Percentiles rank a stretch among this genome's conserved stretches.
These are phyloP conservation scores for Cenchrus americanus DNA, from an alignment of 176 grass and related monocot species.

Conservation along the genomic window DNA sequence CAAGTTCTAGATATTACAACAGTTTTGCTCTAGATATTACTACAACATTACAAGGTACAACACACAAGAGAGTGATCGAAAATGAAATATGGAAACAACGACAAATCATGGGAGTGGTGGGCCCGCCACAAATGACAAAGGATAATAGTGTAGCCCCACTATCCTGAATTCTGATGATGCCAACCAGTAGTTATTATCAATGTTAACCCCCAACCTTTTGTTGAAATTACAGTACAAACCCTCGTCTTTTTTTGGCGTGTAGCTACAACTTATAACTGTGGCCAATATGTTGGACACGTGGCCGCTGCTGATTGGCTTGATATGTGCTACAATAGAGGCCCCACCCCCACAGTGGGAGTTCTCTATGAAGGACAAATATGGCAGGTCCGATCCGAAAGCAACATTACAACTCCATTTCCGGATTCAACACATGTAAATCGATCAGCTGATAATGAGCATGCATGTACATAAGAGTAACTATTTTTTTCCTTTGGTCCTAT, in stretches of 20 bases:
- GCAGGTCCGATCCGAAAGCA: constrained; percentile 30
- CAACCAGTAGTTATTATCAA: neutral
- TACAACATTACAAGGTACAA: neutral
- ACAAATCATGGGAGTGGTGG: neutral
- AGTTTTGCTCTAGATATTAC: neutral
- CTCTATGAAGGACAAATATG: constrained; percentile 22
- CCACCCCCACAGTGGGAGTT: neutral
- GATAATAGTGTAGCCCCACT: neutral
- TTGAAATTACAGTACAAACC: neutral
- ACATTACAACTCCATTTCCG: neutral
- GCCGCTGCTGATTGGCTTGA: neutral
- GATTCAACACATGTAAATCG: neutral
- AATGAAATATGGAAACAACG: neutral
- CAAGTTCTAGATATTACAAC: neutral
- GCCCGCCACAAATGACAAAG: neutral
- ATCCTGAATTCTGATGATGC: neutral
- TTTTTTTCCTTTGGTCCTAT: too few species aligned
- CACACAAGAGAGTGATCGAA: neutral
- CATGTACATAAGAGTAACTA: too few species aligned
- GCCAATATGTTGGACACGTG: neutral
- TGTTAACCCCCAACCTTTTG: neutral
- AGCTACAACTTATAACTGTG: neutral
- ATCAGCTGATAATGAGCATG: neutral
- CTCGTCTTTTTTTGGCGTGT: neutral
- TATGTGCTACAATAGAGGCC: neutral